Conservation (phyloP, 1,284 basidiomycete genomes). For the Pulchroboletus neoregius region DNA sequence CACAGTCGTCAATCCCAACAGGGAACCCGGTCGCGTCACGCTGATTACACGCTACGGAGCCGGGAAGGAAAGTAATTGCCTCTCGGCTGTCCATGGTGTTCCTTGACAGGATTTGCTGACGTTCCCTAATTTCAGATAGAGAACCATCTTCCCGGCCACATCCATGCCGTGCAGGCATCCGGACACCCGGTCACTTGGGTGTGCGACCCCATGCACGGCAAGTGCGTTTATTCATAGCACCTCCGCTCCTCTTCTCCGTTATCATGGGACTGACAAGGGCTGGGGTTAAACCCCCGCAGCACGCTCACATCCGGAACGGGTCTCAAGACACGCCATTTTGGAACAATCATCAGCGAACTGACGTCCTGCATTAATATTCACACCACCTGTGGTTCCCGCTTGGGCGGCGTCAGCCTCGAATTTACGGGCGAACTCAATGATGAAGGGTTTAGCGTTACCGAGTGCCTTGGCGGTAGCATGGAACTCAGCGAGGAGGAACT, state of each 20-base stretch:
- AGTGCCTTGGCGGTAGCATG: constrained; percentile 82
- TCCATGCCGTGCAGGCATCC: constrained; percentile 77
- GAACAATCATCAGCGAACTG: constrained; percentile 88
- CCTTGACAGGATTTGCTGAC: not conserved
- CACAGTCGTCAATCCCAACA: constrained; percentile 82
- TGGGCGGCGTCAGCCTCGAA: constrained; percentile 96
- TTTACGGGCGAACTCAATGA: constrained; percentile 94
- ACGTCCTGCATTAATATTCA: constrained; percentile 83
- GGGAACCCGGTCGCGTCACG: constrained; percentile 81
- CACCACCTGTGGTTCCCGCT: constrained; percentile 59
- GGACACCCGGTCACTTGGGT: constrained; percentile 90
- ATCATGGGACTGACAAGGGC: not conserved
- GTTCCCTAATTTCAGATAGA: constrained; percentile 52
- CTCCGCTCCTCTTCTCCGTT: not conserved
- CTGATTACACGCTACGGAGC: constrained; percentile 94
- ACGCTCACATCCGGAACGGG: constrained; percentile 75
- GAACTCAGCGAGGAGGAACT: constrained; percentile 71
- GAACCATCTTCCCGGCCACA: constrained; percentile 74
- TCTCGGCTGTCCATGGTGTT: not conserved
- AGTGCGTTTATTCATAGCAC: constrained; percentile 48
- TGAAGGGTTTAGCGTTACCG: constrained; percentile 89
- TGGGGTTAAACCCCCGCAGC: constrained; percentile 38
- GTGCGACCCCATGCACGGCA: constrained; percentile 98
- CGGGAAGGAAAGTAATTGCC: constrained; percentile 52
- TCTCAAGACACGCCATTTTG: constrained; percentile 88